Conservation (phyloP, 129 eudicot species). For the Flaveria trinervia region DNA sequence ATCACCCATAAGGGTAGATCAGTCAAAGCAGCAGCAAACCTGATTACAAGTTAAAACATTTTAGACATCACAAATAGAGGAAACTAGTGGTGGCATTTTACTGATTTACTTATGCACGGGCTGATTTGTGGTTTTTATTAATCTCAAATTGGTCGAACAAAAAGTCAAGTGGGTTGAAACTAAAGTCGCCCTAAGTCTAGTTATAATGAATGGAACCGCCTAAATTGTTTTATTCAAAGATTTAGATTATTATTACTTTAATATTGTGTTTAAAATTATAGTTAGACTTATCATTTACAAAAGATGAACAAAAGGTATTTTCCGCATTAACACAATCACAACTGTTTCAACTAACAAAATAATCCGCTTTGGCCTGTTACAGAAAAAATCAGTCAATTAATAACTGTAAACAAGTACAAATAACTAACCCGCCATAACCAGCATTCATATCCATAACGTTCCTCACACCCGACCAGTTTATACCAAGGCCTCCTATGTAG, state of each 20-base stretch:
- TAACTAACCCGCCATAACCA: conserved; percentile 89
- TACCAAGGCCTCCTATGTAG: conserved; percentile 56
- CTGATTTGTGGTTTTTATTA: neutral
- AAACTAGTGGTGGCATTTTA: neutral
- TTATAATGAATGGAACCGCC: conserved; percentile 3
- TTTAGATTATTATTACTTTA: neutral
- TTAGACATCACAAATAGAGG: neutral
- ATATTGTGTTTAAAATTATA: neutral
- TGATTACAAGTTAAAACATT: conserved; percentile 28
- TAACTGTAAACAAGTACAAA: neutral
- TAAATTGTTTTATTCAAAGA: neutral
- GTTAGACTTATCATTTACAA: neutral
- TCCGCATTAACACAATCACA: neutral
- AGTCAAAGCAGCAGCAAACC: conserved; percentile 86
- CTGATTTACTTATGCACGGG: neutral
- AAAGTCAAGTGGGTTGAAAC: neutral
- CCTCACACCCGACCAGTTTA: conserved; percentile 80
- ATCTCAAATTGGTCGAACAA: neutral
- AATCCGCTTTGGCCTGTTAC: neutral
- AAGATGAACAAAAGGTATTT: neutral
- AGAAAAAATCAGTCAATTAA: neutral
- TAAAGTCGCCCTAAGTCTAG: neutral
- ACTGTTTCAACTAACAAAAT: neutral
- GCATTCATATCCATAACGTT: conserved; percentile 99
- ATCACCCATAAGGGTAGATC: conserved; percentile 87